Base-by-base conservation (phyloP, 257 asterid genomes). In the Knoxia roxburghii region DNA sequence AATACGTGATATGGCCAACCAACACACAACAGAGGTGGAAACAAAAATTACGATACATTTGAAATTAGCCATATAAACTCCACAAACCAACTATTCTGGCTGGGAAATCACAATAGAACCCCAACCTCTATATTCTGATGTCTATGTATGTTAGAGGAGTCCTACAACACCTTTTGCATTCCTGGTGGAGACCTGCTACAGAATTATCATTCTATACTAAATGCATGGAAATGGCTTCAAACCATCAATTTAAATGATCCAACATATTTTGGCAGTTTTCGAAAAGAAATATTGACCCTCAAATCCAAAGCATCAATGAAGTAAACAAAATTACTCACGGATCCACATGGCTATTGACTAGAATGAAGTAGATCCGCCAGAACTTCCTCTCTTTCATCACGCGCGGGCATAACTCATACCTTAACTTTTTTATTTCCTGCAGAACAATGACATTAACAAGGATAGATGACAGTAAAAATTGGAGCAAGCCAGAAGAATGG, bases 351-450 rank as follows among this genome's bases (percentile, higher is more conserved):
- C 88, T 85, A 73, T 85, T 88, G 53, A 88, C 97, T 30, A 93
- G 89, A 73, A 90, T 76, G 81, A 93, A 90, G 84, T 90, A 93
- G 81, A 88, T 93, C 84, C 90, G 89, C 98, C 98, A 92, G 69
- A 89, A 92, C 76, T 84, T 87, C 78, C 96, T 80, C 79, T 93
- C 96, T 85, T 84, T 90, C 97, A 93, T 93, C 80, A 78, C 81
- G 39, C 90, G 76, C 33, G 98, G 98, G 82, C 97, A 90, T 67
- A 90, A 75, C 74, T 86, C 86, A 66, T 90, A 86, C 78, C 97
- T 86, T 70, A 90, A 82, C 76, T 77, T 86, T 65, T 93, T 85
- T 65, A 90, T 85, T 79, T 90, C 97, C 98, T 92, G 91, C 75
- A 81, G 65, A 27, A 67, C 37, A 56, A 18, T 4, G 69, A 21